A percentile compares a stretch with the other conserved stretches of the same genome.
These are phyloP conservation scores for Amylostereum areolatum DNA, from an alignment of 1,284 basidiomycete genomes.

Conservation along the genomic window DNA sequence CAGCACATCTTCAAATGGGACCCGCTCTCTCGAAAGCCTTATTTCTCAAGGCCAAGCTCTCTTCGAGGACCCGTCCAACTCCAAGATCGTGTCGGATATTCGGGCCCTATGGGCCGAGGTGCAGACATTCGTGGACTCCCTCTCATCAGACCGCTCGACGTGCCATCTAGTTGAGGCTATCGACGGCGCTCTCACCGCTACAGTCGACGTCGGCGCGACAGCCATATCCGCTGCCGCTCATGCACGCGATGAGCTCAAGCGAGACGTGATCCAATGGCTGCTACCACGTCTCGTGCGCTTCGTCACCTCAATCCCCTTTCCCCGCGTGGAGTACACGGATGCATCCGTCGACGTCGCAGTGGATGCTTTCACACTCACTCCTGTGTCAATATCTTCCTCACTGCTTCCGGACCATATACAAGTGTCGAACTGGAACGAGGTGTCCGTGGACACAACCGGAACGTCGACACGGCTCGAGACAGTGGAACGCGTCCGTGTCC, in stretches of 20 bases:
- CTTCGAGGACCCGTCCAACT: constrained; percentile 18
- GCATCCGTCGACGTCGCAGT: constrained; percentile 29
- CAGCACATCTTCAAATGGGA: constrained; percentile 26
- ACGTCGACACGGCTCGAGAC: constrained; percentile 18
- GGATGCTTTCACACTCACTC: constrained; percentile 30
- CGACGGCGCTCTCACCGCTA: constrained; percentile 21
- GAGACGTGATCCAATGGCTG: constrained; percentile 32
- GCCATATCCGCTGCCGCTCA: constrained; percentile 11
- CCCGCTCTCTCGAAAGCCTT: constrained; percentile 25
- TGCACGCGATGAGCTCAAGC: constrained; percentile 21
- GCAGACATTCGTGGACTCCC: constrained; percentile 24
- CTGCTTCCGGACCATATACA: constrained; percentile 37
- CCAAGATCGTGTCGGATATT: constrained; percentile 22
- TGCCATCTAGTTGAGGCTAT: constrained; percentile 27
- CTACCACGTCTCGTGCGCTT: constrained; percentile 32
- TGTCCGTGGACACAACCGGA: constrained; percentile 25
- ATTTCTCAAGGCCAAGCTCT: constrained; percentile 30
- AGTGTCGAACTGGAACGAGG: constrained; percentile 37
- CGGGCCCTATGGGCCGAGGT: constrained; percentile 25
- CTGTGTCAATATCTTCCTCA: constrained; percentile 17
- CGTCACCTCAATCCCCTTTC: constrained; percentile 34
- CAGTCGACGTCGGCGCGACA: constrained; percentile 15
- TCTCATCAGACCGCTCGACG: constrained; percentile 32
- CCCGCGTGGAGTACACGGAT: constrained; percentile 33
- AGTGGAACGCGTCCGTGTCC: constrained; percentile 28